Percentiles rank a stretch among this genome's conserved stretches.
Evolutionary conservation across 2,329 filamentous ascomycete species (phyloP).

Genomic region (Penicillium paneum): DNA sequence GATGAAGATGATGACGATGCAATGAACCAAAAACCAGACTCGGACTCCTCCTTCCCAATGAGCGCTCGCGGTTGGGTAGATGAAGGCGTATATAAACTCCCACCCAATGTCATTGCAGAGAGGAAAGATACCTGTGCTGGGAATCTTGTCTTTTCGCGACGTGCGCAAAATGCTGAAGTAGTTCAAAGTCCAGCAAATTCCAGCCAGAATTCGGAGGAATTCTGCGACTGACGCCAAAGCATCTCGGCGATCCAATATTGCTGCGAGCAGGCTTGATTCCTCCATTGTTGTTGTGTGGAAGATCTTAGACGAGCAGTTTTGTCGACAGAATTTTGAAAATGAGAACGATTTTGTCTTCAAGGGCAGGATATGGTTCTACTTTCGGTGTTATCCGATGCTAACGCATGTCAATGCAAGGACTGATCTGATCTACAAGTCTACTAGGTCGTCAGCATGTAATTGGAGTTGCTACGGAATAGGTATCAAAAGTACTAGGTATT

Average conservation of each 20-base stretch:
- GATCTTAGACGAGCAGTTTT: too few relatives aligned
- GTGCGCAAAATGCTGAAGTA: slow-evolving; percentile 1
- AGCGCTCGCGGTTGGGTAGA: not conserved
- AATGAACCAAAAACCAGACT: not conserved
- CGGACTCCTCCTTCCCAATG: not conserved
- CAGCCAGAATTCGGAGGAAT: not conserved
- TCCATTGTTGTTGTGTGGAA: not conserved
- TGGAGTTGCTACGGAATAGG: not conserved
- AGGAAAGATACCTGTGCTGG: slow-evolving; percentile 3
- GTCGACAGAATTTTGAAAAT: not conserved
- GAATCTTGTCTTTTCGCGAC: not conserved
- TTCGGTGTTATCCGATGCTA: not conserved
- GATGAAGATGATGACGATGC: not conserved
- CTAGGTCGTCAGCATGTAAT: not conserved
- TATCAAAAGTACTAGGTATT: too few relatives aligned
- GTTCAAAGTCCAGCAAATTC: slow-evolving; percentile 20
- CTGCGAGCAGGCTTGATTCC: not conserved
- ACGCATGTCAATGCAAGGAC: not conserved
- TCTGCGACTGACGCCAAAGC: not conserved
- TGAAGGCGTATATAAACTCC: slow-evolving; percentile 6
- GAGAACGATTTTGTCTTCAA: not conserved
- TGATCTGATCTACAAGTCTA: too few relatives aligned
- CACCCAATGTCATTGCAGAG: slow-evolving; percentile 8
- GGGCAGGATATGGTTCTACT: not conserved
- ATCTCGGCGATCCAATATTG: not conserved